Conservation (phyloP, 345 rosid genomes). For the Stellera chamaejasme region DNA sequence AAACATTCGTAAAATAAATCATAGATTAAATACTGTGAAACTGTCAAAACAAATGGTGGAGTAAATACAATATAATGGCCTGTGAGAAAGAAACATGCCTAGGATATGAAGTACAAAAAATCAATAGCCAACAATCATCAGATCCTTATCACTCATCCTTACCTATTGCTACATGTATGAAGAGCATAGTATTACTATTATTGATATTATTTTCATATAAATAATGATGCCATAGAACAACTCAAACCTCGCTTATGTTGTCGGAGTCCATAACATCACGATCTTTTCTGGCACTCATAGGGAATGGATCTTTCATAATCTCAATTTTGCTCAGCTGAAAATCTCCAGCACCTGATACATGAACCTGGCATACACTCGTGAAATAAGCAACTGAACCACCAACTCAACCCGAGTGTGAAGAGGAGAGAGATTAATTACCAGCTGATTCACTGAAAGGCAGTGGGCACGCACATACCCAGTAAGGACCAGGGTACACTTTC, state of each 20-base stretch:
- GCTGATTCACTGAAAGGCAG: conserved; percentile 71
- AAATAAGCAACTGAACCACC: conserved; percentile 12
- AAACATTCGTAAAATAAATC: too few species aligned
- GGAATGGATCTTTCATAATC: conserved; percentile 68
- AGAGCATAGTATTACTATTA: too few species aligned
- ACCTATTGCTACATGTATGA: too few species aligned
- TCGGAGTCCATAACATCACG: conserved; percentile 66
- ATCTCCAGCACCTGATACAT: conserved; percentile 84
- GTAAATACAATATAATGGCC: neutral
- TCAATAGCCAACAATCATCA: neutral
- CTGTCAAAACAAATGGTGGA: too few species aligned
- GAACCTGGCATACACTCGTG: conserved; percentile 39
- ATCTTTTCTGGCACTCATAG: conserved; percentile 55
- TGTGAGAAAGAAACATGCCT: neutral
- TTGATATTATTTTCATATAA: neutral
- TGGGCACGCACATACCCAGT: conserved; percentile 72
- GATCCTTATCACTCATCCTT: too few species aligned
- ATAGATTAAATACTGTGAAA: too few species aligned
- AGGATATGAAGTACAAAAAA: neutral
- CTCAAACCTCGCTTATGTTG: conserved; percentile 39
- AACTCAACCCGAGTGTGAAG: conserved; percentile 11
- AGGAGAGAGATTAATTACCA: conserved; percentile 39
- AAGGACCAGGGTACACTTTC: conserved; percentile 57
- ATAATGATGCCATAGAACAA: neutral
- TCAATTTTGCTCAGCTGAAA: conserved; percentile 79